Evolutionary conservation across 345 rosid species (phyloP), one percentile per base, ranked within the genome.

Genomic region (Angophora floribunda): DNA sequence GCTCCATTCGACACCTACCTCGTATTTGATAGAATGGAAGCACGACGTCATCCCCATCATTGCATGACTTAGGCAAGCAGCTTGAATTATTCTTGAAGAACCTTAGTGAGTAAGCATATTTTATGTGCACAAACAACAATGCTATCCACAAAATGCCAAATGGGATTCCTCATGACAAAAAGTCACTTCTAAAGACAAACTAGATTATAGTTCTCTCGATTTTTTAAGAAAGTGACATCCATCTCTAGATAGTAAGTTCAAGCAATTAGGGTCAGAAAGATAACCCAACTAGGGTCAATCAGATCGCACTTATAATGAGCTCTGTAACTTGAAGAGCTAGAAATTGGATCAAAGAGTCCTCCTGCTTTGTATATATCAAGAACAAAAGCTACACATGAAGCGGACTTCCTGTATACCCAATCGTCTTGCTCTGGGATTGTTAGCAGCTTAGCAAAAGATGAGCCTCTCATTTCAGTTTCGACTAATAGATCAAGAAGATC

Each of bases 351-450:
- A 86, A 97, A 98, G 32, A 97, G 91, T 30, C 98, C 99, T 36
- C 96, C 99, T 88, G 91, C 99, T 93, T 98, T 97, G 91, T 96
- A 98, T 93, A 98, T 92, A 91, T 96, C 98, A 52, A 98, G 98
- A 88, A 98, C 87, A 86, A 97, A 98, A 70, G 97, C 98, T 51
- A 98, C 90, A 89, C 99, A n/a, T n/a, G 99, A 96, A 78, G 99
- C 90, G 7, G 99, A 98, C 92, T 94, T 96, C 91, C 93, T 93
- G 78, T 98, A 95, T 86, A 94, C 16, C 99, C 99, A 98, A 88
- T 96, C 94, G 89, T 98, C 99, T 89, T 94, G 95, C 91, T 98
- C 98, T 44, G 99, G 98, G 90, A 96, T 89, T 30, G 98, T 91
- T 88, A 98, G 94, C 92, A 98, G 87, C 92, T 95, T 92, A 85